Base-by-base conservation (phyloP, 208 protist species). In the Herpetomonas samuelpessoai region DNA sequence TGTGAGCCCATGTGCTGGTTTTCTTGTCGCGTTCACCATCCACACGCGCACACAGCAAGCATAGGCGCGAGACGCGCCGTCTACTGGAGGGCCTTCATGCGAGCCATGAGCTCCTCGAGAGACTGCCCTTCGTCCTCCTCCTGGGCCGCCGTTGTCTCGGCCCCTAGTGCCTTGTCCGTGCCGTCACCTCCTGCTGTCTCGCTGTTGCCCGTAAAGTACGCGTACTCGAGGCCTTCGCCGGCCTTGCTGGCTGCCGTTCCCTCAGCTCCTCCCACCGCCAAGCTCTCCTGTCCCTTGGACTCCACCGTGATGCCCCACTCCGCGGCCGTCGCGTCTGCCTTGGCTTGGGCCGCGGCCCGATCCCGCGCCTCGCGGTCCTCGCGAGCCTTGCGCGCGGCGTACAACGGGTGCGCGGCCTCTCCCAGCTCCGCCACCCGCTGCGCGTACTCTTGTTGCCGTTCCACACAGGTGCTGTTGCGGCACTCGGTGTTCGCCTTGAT, bases 401-500 rank as follows among this genome's bases (percentile, higher is more conserved):
- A 79, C 21, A 89, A 71, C 12, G 81, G 86, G 62, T 83, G 80
- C 21, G 80, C 81, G 6, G 77, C 77, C 35, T 85, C 75, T 0
- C 81, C 74, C 27, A 49, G 12, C 39, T 38, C 45, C n/a, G 26
- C 21, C 27, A 68, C 68, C 51, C 57, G 38, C n/a, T 68, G 62
- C 28, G 62, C 62, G 72, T 95, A 92, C 46, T 80, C 79, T 14
- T 39, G 45, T 71, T 97, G 93, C 22, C 76, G 85, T 68, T 72
- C 25, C 22, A 80, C 70, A 69, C 93, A 97, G 18, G 68, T 60
- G 52, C 48, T 50, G 54, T 86, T 93, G 50, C 73, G 41, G 76
- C 97, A 98, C 38, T 91, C 81, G 12, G 80, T 77, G 67, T 99
- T 99, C 9, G 97, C 93, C 56, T 82, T 79, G 27, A 99, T 84